phyloP scores from a whole-genome alignment of 2,329 filamentous ascomycete species.

The Cryphonectria japonica region DNA sequence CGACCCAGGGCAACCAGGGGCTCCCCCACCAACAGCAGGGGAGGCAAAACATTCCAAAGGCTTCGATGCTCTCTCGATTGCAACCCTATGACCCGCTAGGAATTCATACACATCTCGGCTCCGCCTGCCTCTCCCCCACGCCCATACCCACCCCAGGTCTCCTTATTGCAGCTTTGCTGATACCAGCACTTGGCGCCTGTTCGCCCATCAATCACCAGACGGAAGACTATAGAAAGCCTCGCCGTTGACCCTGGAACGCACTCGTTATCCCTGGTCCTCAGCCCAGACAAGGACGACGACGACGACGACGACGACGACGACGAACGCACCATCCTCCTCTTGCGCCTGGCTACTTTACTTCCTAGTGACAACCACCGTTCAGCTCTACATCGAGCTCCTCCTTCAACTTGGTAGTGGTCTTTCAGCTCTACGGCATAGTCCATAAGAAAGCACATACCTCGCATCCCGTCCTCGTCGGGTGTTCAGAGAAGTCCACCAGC shows the following conservation, averaged over 20 bases:
- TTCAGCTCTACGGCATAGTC: background rate
- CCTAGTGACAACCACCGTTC: background rate
- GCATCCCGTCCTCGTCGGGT: background rate
- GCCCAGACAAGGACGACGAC: background rate
- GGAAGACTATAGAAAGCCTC: background rate
- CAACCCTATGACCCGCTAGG: background rate
- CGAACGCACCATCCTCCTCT: background rate
- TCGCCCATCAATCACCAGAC: background rate
- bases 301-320: no score
- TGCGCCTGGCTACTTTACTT: background rate
- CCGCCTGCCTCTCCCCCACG: slow-evolving; percentile 1
- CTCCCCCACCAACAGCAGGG: background rate
- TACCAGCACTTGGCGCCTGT: background rate
- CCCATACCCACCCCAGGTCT: background rate
- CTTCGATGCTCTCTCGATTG: slow-evolving; percentile 4
- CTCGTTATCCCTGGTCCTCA: background rate
- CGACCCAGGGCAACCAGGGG: background rate
- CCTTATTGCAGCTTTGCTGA: background rate
- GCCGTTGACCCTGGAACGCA: background rate
- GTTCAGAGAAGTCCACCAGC: background rate
- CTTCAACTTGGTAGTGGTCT: background rate
- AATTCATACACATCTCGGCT: slow-evolving; percentile 6
- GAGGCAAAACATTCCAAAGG: background rate
- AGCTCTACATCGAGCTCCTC: background rate
- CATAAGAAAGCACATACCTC: background rate